Evolutionary conservation across 495 filamentous ascomycete genomes (phyloP).

Genomic region (Penicillium longicatenatum): DNA sequence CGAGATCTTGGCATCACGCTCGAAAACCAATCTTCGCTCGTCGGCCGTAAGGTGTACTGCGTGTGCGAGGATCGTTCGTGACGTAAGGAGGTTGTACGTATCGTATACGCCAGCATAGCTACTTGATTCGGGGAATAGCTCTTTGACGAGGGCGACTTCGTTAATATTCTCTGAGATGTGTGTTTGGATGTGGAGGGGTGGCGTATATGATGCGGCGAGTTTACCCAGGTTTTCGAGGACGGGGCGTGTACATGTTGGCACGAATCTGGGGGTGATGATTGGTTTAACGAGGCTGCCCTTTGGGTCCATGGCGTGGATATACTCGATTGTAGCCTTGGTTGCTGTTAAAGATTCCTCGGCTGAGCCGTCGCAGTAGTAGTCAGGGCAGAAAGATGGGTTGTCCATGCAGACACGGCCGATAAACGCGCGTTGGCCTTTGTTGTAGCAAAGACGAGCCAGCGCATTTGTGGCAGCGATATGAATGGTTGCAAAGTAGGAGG

Average conservation of each 20-base stretch:
- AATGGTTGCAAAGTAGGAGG: conserved; percentile 89
- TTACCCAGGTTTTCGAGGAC: conserved; percentile 63
- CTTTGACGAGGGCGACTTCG: conserved; percentile 69
- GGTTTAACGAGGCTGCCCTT: conserved; percentile 61
- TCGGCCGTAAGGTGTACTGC: conserved; percentile 69
- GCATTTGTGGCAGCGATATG: conserved; percentile 83
- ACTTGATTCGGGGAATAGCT: conserved; percentile 64
- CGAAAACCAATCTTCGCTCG: conserved; percentile 64
- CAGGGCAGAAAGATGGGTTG: conserved; percentile 58
- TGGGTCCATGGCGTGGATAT: conserved; percentile 71
- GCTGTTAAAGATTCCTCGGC: conserved; percentile 51
- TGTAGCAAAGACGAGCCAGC: conserved; percentile 76
- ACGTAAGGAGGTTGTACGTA: conserved; percentile 62
- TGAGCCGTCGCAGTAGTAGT: conserved; percentile 72
- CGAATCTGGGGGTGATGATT: conserved; percentile 90
- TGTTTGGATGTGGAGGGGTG: conserved; percentile 75
- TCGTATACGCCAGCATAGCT: conserved; percentile 85
- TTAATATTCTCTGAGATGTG: conserved; percentile 84
- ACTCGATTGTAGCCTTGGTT: conserved; percentile 54
- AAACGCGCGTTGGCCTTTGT: conserved; percentile 81
- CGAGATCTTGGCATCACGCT: conserved; percentile 62
- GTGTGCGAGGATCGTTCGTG: conserved; percentile 82
- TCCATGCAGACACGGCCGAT: conserved; percentile 95
- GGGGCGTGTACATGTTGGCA: conserved; percentile 66
- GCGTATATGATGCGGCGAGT: conserved; percentile 57